A percentile compares a stretch with the other conserved stretches of the same genome.
phyloP scores from a whole-genome alignment of 805 yeast species.

The Pichia heedii region DNA sequence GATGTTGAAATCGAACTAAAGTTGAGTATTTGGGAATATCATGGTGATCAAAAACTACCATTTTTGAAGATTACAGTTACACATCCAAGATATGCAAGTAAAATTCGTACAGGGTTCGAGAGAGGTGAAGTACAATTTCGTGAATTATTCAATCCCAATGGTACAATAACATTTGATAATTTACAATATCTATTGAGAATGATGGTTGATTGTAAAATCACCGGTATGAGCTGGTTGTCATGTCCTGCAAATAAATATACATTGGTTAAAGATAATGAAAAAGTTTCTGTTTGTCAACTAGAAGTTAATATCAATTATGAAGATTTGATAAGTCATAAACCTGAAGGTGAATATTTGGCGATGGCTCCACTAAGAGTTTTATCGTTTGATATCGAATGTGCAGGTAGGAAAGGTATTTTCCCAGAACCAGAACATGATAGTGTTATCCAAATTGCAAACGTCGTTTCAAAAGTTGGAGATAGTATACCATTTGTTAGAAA shows the following conservation, averaged over 20 bases:
- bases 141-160: slow-evolving; percentile 49
- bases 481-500: slow-evolving; percentile 85
- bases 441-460: slow-evolving; percentile 95
- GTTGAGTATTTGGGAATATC: slow-evolving; percentile 91
- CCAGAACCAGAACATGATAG: slow-evolving; percentile 94
- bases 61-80: slow-evolving; percentile 66
- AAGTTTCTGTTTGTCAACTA: slow-evolving; percentile 73
- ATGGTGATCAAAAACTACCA: slow-evolving; percentile 67
- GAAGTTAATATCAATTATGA: slow-evolving; percentile 66
- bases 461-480: slow-evolving; percentile 77
- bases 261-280: slow-evolving; percentile 28
- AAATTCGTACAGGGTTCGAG: slow-evolving; percentile 74
- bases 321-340: slow-evolving; percentile 66
- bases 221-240: slow-evolving; percentile 97
- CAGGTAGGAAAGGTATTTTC: slow-evolving; percentile 93
- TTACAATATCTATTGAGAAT: slow-evolving; percentile 76
- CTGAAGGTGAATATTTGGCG: slow-evolving; percentile 90
- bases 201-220: slow-evolving; percentile 87
- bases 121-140: slow-evolving; percentile 65
- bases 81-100: slow-evolving; percentile 58
- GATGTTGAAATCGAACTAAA: slow-evolving; percentile 54
- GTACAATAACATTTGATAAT: slow-evolving; percentile 77
- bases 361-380: slow-evolving; percentile 90
- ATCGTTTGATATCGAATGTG: slow-evolving; percentile 97
- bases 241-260: slow-evolving; percentile 67